Evolutionary conservation across 2,329 filamentous ascomycete genomes (phyloP).

Genomic region (Colletotrichum sp.): DNA sequence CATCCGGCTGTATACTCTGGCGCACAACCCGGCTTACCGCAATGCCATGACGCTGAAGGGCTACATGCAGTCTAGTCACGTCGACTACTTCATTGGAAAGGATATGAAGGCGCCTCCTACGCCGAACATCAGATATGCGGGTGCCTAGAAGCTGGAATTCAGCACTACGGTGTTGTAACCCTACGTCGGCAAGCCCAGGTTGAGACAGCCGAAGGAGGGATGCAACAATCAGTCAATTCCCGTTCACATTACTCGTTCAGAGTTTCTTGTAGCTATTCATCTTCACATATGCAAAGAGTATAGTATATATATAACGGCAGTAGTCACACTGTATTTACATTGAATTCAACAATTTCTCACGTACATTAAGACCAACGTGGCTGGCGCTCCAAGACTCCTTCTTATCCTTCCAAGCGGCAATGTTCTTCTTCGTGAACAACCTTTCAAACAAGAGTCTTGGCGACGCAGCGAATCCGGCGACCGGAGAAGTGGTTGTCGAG

Average conservation of each 20-base stretch:
- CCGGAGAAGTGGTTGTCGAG: neutral
- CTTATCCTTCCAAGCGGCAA: accelerated
- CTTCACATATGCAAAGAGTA: too few species aligned
- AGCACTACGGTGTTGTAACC: neutral
- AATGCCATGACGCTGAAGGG: conserved; percentile 29
- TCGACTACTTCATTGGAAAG: conserved; percentile 26
- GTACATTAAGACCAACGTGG: neutral
- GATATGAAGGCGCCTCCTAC: conserved; percentile 21
- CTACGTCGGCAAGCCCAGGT: neutral
- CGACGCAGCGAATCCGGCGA: neutral
- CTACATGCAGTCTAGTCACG: conserved; percentile 25
- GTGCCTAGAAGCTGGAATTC: accelerated
- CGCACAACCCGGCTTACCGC: conserved; percentile 29
- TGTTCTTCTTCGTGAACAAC: too few species aligned
- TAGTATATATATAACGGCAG: neutral
- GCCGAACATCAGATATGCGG: conserved; percentile 13
- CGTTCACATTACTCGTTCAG: neutral
- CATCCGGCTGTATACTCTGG: conserved; percentile 26
- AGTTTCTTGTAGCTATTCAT: neutral
- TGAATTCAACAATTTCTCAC: neutral
- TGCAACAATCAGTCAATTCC: neutral
- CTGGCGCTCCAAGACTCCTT: neutral
- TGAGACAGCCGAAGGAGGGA: neutral
- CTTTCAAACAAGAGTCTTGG: neutral
- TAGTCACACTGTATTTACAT: neutral